Evolutionary conservation across 2,329 filamentous ascomycete genomes (phyloP).

Genomic region (Alternaria solani): DNA sequence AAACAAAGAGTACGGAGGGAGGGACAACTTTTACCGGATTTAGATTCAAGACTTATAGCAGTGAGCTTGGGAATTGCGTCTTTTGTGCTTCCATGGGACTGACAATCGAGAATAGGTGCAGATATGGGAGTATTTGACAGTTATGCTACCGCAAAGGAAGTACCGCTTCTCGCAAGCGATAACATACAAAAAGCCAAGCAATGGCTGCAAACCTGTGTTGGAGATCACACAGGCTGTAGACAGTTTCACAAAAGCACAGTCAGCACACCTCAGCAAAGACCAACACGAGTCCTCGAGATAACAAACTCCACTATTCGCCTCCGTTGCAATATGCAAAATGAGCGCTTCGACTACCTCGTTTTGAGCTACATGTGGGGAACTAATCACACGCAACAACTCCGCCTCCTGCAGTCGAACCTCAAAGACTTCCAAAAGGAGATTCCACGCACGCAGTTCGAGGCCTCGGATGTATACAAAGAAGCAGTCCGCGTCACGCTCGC

Average conservation of each 20-base stretch:
- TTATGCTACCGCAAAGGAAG: not conserved
- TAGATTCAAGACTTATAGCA: too few species aligned
- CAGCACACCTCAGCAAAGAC: not conserved
- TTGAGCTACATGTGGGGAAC: constrained; percentile 25
- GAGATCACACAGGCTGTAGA: not conserved
- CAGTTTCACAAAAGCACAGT: not conserved
- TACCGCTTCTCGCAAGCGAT: not conserved
- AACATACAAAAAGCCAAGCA: not conserved
- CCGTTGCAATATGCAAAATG: constrained; percentile 10
- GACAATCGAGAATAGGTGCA: too few species aligned
- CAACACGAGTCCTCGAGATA: constrained; percentile 17
- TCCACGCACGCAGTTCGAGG: not conserved
- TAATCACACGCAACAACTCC: not conserved
- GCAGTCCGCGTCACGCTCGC: constrained; percentile 18
- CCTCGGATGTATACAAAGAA: constrained; percentile 21
- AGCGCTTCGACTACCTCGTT: constrained; percentile 11
- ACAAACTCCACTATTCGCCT: not conserved
- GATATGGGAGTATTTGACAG: not conserved
- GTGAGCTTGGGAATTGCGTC: too few species aligned
- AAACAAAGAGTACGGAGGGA: too few species aligned
- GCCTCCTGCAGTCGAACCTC: not conserved
- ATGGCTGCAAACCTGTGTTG: not conserved
- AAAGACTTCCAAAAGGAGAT: constrained; percentile 4
- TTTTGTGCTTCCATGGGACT: too few species aligned
- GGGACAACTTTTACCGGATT: too few species aligned